These are phyloP conservation scores for Paramyrothecium sp. DNA, from an alignment of 2,329 filamentous ascomycete species.

Conservation along the genomic window DNA sequence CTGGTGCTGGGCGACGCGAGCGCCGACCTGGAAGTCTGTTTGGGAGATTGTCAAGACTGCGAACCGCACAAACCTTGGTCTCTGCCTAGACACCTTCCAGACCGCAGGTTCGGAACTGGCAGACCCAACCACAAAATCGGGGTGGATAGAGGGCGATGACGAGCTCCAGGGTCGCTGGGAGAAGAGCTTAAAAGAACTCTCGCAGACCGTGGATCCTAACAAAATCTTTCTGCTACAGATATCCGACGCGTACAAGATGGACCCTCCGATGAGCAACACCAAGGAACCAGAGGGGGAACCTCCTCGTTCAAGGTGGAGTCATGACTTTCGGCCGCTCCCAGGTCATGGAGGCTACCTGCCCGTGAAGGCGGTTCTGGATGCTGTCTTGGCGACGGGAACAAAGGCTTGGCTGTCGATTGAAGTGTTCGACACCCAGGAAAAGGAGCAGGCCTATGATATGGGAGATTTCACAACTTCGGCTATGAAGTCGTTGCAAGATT, in stretches of 20 bases:
- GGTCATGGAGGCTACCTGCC: slow-evolving; percentile 40
- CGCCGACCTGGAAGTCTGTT: slow-evolving; percentile 65
- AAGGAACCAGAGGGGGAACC: slow-evolving; percentile 53
- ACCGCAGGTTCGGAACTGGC: slow-evolving; percentile 71
- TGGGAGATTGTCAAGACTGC: slow-evolving; percentile 67
- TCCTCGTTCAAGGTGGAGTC: slow-evolving; percentile 68
- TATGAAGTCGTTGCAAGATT: not conserved
- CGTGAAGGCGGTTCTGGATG: not conserved
- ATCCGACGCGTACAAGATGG: slow-evolving; percentile 68
- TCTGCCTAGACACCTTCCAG: slow-evolving; percentile 80
- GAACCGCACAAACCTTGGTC: slow-evolving; percentile 63
- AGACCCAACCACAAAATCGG: slow-evolving; percentile 64
- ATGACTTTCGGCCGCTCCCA: slow-evolving; percentile 64
- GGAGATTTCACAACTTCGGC: not conserved
- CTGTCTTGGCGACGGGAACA: not conserved
- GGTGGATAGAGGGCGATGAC: slow-evolving; percentile 49
- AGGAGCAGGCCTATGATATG: not conserved
- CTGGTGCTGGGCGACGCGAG: slow-evolving; percentile 77
- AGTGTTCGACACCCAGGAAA: not conserved
- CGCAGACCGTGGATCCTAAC: slow-evolving; percentile 45
- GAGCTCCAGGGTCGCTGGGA: slow-evolving; percentile 50
- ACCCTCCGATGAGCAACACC: slow-evolving; percentile 50
- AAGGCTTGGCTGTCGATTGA: not conserved
- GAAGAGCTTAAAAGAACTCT: slow-evolving; percentile 54
- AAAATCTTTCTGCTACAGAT: slow-evolving; percentile 77